Conservation (phyloP, 768 basidiomycete genomes). For the Boletus sp. region DNA sequence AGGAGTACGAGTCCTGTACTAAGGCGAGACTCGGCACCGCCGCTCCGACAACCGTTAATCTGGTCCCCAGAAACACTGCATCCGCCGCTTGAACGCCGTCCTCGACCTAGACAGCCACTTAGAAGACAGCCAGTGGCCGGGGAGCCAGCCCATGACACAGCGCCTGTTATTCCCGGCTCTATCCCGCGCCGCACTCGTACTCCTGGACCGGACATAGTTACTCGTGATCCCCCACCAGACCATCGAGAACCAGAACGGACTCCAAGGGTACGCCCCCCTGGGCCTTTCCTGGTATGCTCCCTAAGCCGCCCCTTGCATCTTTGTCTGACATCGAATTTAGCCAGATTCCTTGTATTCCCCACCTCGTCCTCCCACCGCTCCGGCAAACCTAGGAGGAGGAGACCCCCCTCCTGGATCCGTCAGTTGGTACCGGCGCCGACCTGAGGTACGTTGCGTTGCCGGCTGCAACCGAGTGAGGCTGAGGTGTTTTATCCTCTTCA, state of each 20-base stretch:
- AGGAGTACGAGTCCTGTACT: conserved; percentile 41
- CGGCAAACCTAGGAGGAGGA: conserved; percentile 15
- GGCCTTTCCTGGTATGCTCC: conserved; percentile 19
- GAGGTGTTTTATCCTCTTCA: conserved; percentile 5
- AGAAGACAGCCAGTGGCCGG: neutral
- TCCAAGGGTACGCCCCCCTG: conserved; percentile 25
- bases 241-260: conserved; percentile 19
- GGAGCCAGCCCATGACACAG: neutral
- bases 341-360: conserved; percentile 19
- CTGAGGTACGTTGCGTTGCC: conserved; percentile 15
- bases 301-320: neutral
- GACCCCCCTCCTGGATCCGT: conserved; percentile 14
- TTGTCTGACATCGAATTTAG: conserved; percentile 14
- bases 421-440: conserved; percentile 26
- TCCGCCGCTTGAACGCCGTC: conserved; percentile 8
- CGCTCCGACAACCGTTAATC: conserved; percentile 20
- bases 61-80: conserved; percentile 24
- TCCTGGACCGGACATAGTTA: conserved; percentile 2
- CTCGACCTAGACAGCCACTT: conserved; percentile 7
- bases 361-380: conserved; percentile 27
- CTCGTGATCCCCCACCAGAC: conserved; percentile 9
- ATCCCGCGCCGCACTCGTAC: conserved; percentile 5
- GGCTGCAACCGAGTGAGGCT: neutral
- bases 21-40: conserved; percentile 27
- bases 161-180: conserved; percentile 11